These are phyloP conservation scores for Neckera pumila DNA, from an alignment of 225 moss, liverwort and hornwort species.

Conservation along the genomic window DNA sequence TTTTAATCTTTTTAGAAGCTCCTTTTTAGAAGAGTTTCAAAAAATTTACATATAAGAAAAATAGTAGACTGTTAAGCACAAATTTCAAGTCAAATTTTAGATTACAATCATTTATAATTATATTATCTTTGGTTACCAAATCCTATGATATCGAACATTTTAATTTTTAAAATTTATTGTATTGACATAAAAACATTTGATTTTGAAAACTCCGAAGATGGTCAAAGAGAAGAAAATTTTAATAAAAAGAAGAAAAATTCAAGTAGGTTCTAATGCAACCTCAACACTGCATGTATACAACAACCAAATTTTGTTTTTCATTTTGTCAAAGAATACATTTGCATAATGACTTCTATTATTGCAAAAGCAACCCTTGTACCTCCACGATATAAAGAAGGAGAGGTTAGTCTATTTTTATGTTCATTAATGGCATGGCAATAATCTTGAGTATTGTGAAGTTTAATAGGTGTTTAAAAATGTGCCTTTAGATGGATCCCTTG, in stretches of 20 bases:
- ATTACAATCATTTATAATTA: neutral
- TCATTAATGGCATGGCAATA: neutral
- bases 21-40: neutral
- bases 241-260: neutral
- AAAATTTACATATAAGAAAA: neutral
- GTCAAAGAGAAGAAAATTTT: neutral
- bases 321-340: neutral
- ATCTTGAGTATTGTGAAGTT: neutral
- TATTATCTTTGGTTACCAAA: neutral
- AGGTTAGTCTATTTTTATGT: neutral
- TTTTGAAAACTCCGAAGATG: neutral
- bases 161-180: neutral
- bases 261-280: neutral
- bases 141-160: neutral
- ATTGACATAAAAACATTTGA: no score
- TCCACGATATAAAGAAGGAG: neutral
- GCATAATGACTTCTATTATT: neutral
- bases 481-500: neutral
- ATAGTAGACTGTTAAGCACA: neutral
- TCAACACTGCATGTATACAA: neutral
- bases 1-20: neutral
- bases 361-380: neutral
- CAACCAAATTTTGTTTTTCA: neutral
- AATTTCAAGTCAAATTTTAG: neutral
- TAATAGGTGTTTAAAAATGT: no score